Conservation (phyloP, 345 rosid species). For the Carallia brachiata region DNA sequence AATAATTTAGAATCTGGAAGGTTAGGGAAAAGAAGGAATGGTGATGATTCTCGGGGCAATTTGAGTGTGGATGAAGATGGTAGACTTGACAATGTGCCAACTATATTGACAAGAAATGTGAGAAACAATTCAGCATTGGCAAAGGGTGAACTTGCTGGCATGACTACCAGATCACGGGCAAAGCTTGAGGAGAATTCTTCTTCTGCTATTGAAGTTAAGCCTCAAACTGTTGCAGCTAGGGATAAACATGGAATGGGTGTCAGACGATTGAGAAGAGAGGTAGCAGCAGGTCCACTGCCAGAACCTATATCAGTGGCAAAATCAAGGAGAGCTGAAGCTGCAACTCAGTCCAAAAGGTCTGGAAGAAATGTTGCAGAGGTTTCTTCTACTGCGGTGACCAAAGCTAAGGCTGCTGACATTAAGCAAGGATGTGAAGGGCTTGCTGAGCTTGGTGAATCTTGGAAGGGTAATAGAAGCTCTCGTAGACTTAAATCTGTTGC, state of each 20-base stretch:
- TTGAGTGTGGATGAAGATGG: too few relatives aligned
- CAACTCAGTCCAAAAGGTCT: slow-evolving; percentile 17
- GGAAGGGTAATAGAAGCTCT: slow-evolving; percentile 11
- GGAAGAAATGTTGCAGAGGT: not conserved
- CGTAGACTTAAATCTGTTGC: slow-evolving; percentile 22
- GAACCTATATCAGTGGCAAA: not conserved
- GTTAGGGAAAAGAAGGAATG: slow-evolving; percentile 3
- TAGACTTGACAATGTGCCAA: too few relatives aligned
- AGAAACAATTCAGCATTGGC: slow-evolving; percentile 3
- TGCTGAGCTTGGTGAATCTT: slow-evolving; percentile 12
- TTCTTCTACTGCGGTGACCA: slow-evolving; percentile 3
- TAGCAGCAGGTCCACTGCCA: slow-evolving; percentile 1
- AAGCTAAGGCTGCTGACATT: slow-evolving; percentile 1
- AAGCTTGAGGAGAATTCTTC: slow-evolving; percentile 1
- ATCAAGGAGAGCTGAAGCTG: not conserved
- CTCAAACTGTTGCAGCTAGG: not conserved
- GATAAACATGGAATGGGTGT: not conserved
- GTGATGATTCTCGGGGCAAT: not conserved
- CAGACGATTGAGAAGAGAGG: slow-evolving; percentile 15
- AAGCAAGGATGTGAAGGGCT: slow-evolving; percentile 1
- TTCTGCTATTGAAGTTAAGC: slow-evolving; percentile 6
- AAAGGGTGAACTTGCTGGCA: slow-evolving; percentile 16
- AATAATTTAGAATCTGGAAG: not conserved
- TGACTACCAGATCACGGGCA: slow-evolving; percentile 28
- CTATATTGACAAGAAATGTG: too few relatives aligned